Base-by-base conservation (phyloP, 495 filamentous ascomycete genomes). In the Emericellopsis terricola region DNA sequence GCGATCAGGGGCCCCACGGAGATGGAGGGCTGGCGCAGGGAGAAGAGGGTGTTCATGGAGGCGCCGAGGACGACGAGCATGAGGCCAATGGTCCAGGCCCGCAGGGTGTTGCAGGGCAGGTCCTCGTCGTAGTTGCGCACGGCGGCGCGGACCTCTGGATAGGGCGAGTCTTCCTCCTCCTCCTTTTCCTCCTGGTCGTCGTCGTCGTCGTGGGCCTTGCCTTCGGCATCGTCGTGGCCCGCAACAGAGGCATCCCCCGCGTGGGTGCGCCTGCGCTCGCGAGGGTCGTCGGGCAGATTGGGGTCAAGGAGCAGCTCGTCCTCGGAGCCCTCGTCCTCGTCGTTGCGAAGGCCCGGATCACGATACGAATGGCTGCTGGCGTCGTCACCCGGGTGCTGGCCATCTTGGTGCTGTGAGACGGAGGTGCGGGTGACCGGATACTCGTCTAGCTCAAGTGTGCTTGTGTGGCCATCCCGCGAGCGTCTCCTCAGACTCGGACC, bases 11-110 rank as follows among this genome's bases (percentile, higher is more conserved):
- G 56, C 26, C 69, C 74, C 34, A 83, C 64, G 13, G 65, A 68
- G 38, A 82, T 78, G 29, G 69, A 70, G 0, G 58, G 76, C 40
- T 68, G 60, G 43, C 76, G 68, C 46, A 82, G 52, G 29, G 71
- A 77, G 55, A 83, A 81, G 15, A 81, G 54, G 34, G 71, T 72
- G 52, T 84, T 82, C 53, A 78, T 57, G 0, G 60, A 68, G 7
- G 76, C 73, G 10, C 71, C 77, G 23, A 82, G 54, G 3, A 77
- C 64, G 7, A 76, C 65, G 14, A 81, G 58, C 3, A 71, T 27
- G 41, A 84, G 44, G 3, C 79, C 78, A 37, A 85, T 73, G 3
- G 64, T 46, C 79, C 79, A 85, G 21, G 76, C 77, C 21, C 79
- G 70, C 28, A 85, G 48, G 4, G 79, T 83, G 49, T 78, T 82